Evolutionary conservation across 2,329 filamentous ascomycete genomes (phyloP).

Genomic region (Escovopsis sp.): DNA sequence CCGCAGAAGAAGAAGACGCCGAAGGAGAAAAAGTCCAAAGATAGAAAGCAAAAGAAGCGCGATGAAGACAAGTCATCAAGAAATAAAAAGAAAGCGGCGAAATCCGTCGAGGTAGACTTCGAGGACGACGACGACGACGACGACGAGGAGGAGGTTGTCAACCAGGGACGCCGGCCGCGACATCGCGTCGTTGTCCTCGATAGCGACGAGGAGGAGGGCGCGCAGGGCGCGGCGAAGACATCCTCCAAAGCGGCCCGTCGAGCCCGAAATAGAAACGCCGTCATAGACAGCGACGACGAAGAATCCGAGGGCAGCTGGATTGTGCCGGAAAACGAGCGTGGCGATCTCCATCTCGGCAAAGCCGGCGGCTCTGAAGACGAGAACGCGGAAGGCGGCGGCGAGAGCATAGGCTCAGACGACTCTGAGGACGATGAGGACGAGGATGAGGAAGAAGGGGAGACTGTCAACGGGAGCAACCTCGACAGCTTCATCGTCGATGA

Average conservation of each 20-base stretch:
- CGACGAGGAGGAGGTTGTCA: slow-evolving; percentile 20
- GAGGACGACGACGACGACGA: slow-evolving; percentile 16
- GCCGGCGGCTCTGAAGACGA: slow-evolving; percentile 80
- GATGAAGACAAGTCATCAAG: slow-evolving; percentile 5
- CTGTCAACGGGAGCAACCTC: slow-evolving; percentile 32
- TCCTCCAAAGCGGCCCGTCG: slow-evolving; percentile 15
- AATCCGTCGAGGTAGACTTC: background rate
- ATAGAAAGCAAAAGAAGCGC: slow-evolving; percentile 13
- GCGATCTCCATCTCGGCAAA: slow-evolving; percentile 48
- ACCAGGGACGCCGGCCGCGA: slow-evolving; percentile 21
- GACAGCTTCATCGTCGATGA: slow-evolving; percentile 42
- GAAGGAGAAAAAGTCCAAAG: slow-evolving; percentile 25
- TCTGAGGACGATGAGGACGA: slow-evolving; percentile 39
- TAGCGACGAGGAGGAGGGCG: slow-evolving; percentile 45
- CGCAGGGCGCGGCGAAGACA: slow-evolving; percentile 21
- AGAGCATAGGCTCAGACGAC: slow-evolving; percentile 61
- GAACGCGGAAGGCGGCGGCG: slow-evolving; percentile 73
- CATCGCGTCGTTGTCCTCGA: slow-evolving; percentile 46
- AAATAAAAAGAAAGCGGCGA: no score
- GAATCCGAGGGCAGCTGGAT: slow-evolving; percentile 62
- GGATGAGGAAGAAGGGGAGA: slow-evolving; percentile 28
- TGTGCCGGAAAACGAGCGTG: slow-evolving; percentile 52
- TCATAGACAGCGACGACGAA: slow-evolving; percentile 50
- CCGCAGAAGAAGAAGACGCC: slow-evolving; percentile 14
- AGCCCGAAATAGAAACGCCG: slow-evolving; percentile 36